Evolutionary conservation across 169 alveolate species (phyloP), one percentile per base, ranked within the genome.

Genomic region (Eimeria acervulina): DNA sequence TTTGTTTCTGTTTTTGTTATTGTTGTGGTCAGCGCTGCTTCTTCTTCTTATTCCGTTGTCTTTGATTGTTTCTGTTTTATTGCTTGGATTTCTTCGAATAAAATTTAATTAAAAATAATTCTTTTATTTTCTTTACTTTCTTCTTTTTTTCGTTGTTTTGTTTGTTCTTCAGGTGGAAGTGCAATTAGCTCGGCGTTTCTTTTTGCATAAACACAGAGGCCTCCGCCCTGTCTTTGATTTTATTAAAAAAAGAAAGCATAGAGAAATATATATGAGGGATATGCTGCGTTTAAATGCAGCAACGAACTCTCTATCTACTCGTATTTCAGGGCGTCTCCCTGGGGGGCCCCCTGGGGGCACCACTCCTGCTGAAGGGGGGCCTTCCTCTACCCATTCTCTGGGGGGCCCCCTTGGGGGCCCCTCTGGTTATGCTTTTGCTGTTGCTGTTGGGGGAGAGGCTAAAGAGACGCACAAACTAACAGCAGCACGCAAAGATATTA

Each of bases 151-250:
- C n/a, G n/a, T n/a, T n/a, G n/a, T n/a, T n/a, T n/a, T n/a, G n/a
- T n/a, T n/a, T n/a, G n/a, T n/a, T 28, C n/a, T 12, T 23, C 70
- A 68, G 94, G 72, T 87, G 23, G 95, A 95, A 42, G 55, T 31
- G 42, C 89, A 68, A 2, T 31, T 87, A 47, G 94, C 94, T 31
- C 78, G 92, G 10, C 93, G 97, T n/a, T 95, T 95, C 89, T 95
- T 88, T 38, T 31, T 51, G 40, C 88, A 74, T 21, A 95, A 89
- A 61, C 91, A 95, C 90, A 7, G 26, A 31, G 36, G 33, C 70
- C 47, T 95, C 51, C 68, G 70, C n/a, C 84, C 36, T 36, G 84
- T 95, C 13, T 95, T 89, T 61, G 90, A 80, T 26, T 78, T 72
- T 88, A 83, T 95, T 90, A 74, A 33, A 78, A 78, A 51, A 8